These are phyloP conservation scores for Pichia sp. DNA, from an alignment of 1,139 yeast genomes.

Conservation along the genomic window DNA sequence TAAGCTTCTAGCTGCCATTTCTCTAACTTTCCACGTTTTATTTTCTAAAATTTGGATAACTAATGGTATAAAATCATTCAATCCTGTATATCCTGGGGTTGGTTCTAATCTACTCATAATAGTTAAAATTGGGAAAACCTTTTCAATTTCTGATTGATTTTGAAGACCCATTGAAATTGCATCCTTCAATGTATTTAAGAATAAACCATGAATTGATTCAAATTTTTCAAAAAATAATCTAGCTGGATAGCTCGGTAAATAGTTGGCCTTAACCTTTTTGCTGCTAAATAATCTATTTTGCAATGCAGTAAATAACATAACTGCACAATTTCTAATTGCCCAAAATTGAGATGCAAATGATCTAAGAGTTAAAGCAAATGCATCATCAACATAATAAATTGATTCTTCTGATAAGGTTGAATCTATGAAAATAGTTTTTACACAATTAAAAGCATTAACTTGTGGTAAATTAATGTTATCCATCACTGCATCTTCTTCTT, in stretches of 20 bases:
- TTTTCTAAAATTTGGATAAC: slow-evolving; percentile 44
- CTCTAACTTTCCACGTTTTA: slow-evolving; percentile 75
- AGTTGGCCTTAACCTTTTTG: slow-evolving; percentile 29
- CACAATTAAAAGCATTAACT: slow-evolving; percentile 87
- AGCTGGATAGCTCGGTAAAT: slow-evolving; percentile 33
- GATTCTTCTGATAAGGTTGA: slow-evolving; percentile 52
- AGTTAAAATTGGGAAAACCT: slow-evolving; percentile 68
- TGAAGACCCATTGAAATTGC: slow-evolving; percentile 30
- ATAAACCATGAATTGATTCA: slow-evolving; percentile 42
- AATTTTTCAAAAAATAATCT: slow-evolving; percentile 63
- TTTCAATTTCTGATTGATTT: slow-evolving; percentile 36
- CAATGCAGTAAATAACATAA: slow-evolving; percentile 83
- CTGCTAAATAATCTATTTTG: slow-evolving; percentile 76
- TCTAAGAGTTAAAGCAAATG: slow-evolving; percentile 53
- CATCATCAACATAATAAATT: slow-evolving; percentile 47
- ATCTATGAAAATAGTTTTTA: slow-evolving; percentile 68
- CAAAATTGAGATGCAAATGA: slow-evolving; percentile 64
- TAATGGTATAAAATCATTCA: slow-evolving; percentile 43
- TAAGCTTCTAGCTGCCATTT: slow-evolving; percentile 71
- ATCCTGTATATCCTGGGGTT: slow-evolving; percentile 45
- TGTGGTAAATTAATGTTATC: slow-evolving; percentile 75
- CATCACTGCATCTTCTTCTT: slow-evolving; percentile 24
- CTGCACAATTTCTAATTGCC: slow-evolving; percentile 88
- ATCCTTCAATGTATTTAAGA: slow-evolving; percentile 39
- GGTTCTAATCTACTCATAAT: slow-evolving; percentile 63